Percentiles rank a stretch among this genome's conserved stretches.
phyloP scores from a whole-genome alignment of 1,284 basidiomycete genomes.

The Melampsora americana region DNA sequence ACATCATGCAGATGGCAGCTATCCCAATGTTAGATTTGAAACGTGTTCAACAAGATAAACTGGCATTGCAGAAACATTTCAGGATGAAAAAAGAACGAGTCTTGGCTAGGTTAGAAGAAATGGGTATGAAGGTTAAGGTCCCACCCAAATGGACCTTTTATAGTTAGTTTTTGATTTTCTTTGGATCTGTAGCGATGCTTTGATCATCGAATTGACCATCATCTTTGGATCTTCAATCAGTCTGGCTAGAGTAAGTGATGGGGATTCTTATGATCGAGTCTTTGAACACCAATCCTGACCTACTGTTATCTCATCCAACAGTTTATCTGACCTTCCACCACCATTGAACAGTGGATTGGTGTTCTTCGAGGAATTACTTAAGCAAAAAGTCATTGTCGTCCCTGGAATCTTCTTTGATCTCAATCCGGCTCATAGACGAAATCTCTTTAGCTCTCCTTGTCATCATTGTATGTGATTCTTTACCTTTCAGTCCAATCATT shows the following conservation, averaged over 20 bases:
- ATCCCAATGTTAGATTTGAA: constrained; percentile 72
- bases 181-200: not conserved
- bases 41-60: constrained; percentile 69
- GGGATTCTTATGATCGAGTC: constrained; percentile 60
- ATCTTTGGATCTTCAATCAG: not conserved
- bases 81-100: constrained; percentile 85
- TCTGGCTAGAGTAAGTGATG: constrained; percentile 35
- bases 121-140: constrained; percentile 69
- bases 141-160: constrained; percentile 41
- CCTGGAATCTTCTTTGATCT: constrained; percentile 82
- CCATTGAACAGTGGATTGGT: constrained; percentile 84
- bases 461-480: constrained; percentile 67
- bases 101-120: constrained; percentile 70
- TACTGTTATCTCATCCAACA: constrained; percentile 67
- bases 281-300: constrained; percentile 62
- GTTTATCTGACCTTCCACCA: constrained; percentile 69
- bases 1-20: constrained; percentile 71
- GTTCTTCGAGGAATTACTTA: constrained; percentile 91
- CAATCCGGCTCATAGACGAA: constrained; percentile 69
- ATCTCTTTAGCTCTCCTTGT: constrained; percentile 85
- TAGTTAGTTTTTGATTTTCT: constrained; percentile 5
- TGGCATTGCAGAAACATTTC: constrained; percentile 75
- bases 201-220: constrained; percentile 44
- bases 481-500: constrained; percentile 59
- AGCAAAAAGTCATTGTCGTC: constrained; percentile 83